These are phyloP conservation scores for Phytophthora pistaciae DNA, from an alignment of 352 stramenopile genomes.

Conservation along the genomic window DNA sequence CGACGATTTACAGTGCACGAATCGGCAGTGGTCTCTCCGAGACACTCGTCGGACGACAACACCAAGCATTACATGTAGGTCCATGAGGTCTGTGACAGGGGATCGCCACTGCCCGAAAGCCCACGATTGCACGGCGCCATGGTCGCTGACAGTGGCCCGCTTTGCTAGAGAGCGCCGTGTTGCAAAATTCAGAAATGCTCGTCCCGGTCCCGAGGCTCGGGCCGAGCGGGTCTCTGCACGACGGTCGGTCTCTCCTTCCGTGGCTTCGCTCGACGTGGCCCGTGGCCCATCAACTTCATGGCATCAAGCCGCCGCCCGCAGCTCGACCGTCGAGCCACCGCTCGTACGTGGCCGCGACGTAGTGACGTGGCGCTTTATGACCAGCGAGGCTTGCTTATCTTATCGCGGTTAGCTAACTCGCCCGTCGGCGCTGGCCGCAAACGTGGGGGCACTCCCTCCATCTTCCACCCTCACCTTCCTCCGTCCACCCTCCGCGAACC, in stretches of 20 bases:
- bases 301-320: background rate
- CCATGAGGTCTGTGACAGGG: background rate
- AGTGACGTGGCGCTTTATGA: slow-evolving; percentile 11
- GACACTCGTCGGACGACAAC: background rate
- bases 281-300: too few species aligned
- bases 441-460: background rate
- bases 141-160: slow-evolving; percentile 17
- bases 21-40: background rate
- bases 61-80: background rate
- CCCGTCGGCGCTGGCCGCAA: background rate
- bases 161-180: slow-evolving; percentile 30
- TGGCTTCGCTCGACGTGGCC: background rate
- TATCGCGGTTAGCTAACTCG: slow-evolving; percentile 14
- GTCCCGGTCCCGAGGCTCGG: background rate
- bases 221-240: slow-evolving; percentile 24
- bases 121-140: slow-evolving; percentile 13
- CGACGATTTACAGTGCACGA: background rate
- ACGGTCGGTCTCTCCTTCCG: slow-evolving; percentile 7
- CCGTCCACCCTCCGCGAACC: background rate
- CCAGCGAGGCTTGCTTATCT: slow-evolving; percentile 18
- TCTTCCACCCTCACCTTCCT: slow-evolving; percentile 14
- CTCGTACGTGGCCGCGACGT: background rate
- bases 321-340: slow-evolving; percentile 9
- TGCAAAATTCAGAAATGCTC: slow-evolving; percentile 29
- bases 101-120: slow-evolving; percentile 5